Evolutionary conservation across 1,139 yeast genomes (phyloP).

Genomic region (Meyerozyma guilliermondii): DNA sequence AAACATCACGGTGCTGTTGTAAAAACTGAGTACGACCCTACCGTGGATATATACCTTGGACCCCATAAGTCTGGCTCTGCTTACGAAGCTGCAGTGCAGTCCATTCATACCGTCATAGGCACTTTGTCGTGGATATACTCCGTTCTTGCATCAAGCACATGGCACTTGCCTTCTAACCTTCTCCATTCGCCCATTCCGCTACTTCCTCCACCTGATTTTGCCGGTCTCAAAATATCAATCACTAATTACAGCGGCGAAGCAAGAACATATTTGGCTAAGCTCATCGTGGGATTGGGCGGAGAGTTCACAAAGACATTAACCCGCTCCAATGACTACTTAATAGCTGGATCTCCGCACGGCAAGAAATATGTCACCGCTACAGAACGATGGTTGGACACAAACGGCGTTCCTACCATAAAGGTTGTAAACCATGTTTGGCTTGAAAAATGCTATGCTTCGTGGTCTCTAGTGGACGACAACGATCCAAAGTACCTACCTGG

Average conservation of each 20-base stretch:
- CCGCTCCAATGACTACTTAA: slow-evolving; percentile 62
- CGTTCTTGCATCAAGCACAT: slow-evolving; percentile 50
- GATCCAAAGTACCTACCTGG: background rate
- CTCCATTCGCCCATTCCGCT: slow-evolving; percentile 70
- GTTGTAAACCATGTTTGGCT: slow-evolving; percentile 83
- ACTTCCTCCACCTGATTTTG: slow-evolving; percentile 48
- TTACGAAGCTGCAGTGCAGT: slow-evolving; percentile 22
- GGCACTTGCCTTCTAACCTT: slow-evolving; percentile 58
- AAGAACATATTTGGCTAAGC: slow-evolving; percentile 58
- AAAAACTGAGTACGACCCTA: slow-evolving; percentile 13
- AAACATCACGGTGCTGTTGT: slow-evolving; percentile 29
- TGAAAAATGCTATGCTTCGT: slow-evolving; percentile 69
- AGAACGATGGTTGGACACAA: slow-evolving; percentile 44
- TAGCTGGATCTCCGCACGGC: slow-evolving; percentile 67
- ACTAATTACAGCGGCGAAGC: slow-evolving; percentile 87
- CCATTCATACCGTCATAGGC: slow-evolving; percentile 44
- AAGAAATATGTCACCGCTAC: slow-evolving; percentile 70
- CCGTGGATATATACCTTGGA: slow-evolving; percentile 62
- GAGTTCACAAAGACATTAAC: slow-evolving; percentile 66
- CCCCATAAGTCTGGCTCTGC: slow-evolving; percentile 55
- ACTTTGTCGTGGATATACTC: slow-evolving; percentile 72
- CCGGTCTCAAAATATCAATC: slow-evolving; percentile 52
- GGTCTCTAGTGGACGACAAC: slow-evolving; percentile 48
- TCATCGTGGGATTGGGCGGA: slow-evolving; percentile 74
- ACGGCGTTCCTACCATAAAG: slow-evolving; percentile 33